These are phyloP conservation scores for Fusarium nygamai DNA, from an alignment of 2,329 filamentous ascomycete genomes.

Conservation along the genomic window DNA sequence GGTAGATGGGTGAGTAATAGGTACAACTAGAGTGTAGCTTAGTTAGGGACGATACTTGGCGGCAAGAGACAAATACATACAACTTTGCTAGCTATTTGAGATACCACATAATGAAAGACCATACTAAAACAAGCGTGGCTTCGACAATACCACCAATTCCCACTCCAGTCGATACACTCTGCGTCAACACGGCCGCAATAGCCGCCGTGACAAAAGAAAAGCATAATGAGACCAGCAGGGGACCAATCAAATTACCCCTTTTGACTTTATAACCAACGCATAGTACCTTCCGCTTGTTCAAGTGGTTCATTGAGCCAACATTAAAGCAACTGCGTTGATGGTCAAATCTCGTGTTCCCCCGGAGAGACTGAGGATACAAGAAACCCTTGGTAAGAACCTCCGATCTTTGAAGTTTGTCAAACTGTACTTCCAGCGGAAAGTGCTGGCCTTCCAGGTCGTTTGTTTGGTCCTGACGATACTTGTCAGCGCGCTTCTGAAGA, in stretches of 20 bases:
- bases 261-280: not conserved
- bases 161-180: not conserved
- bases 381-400: no score
- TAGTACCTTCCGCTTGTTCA: not conserved
- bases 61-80: no score
- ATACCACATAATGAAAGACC: not conserved
- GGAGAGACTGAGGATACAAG: no score
- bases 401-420: no score
- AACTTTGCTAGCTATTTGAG: not conserved
- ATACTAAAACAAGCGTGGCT: not conserved
- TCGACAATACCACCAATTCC: not conserved
- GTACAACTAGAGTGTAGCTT: not conserved
- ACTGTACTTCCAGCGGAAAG: no score
- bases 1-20: fast-evolving
- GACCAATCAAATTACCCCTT: not conserved
- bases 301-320: no score
- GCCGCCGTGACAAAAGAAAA: not conserved
- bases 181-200: not conserved
- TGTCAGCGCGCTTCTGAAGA: no score
- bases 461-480: fast-evolving
- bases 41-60: no score
- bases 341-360: no score
- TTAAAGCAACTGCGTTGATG: no score
- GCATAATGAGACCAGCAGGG: not conserved
- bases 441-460: no score